A percentile compares a stretch with the other conserved stretches of the same genome.
phyloP scores from a whole-genome alignment of 2,329 filamentous ascomycete species.

The Neopestalotiopsis sp. region DNA sequence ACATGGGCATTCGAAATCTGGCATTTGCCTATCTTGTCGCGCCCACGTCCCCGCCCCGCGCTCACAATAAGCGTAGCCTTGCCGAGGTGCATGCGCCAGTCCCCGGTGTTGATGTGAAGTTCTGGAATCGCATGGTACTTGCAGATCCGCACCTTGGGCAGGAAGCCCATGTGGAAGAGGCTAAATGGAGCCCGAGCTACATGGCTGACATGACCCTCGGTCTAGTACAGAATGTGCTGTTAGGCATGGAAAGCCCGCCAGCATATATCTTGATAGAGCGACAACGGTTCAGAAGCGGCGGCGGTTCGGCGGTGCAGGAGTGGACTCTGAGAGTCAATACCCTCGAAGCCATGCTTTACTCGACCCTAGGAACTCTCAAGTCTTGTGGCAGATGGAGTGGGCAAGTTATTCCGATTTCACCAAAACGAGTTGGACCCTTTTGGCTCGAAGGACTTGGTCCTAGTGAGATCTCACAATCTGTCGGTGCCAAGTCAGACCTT shows the following conservation, averaged over 20 bases:
- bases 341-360: constrained; percentile 82
- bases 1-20: constrained; percentile 84
- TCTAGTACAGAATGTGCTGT: constrained; percentile 42
- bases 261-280: constrained; percentile 73
- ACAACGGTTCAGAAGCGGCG: constrained; percentile 67
- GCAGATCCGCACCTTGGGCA: neutral
- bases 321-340: constrained; percentile 86
- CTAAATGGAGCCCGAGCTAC: constrained; percentile 40
- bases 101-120: constrained; percentile 32
- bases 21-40: constrained; percentile 69
- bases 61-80: constrained; percentile 15
- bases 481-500: constrained; percentile 23
- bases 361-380: constrained; percentile 64
- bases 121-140: constrained; percentile 43
- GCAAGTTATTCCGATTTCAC: constrained; percentile 56
- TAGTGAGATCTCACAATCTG: constrained; percentile 17
- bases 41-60: constrained; percentile 28
- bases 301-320: constrained; percentile 71
- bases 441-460: constrained; percentile 44
- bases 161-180: constrained; percentile 14
- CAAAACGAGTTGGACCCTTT: constrained; percentile 60
- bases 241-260: constrained; percentile 54
- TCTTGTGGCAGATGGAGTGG: constrained; percentile 48
- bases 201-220: constrained; percentile 40
- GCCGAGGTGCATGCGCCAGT: constrained; percentile 20